Evolutionary conservation across 2,329 filamentous ascomycete genomes (phyloP).

Genomic region (Aspergillus felis): DNA sequence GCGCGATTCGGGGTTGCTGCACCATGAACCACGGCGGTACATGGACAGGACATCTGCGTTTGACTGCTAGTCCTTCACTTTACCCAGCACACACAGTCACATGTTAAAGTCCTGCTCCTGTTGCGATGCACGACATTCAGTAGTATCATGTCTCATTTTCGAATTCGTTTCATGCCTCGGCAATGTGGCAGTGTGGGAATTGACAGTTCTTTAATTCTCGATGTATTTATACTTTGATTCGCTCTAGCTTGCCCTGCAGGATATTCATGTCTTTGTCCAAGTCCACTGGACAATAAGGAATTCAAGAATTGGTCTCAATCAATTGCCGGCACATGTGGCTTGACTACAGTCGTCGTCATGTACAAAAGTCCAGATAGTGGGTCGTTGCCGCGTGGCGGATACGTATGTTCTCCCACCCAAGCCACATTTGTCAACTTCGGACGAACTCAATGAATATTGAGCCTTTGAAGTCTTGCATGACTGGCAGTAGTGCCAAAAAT

Average conservation of each 20-base stretch:
- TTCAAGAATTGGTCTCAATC: not conserved
- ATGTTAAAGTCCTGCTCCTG: not conserved
- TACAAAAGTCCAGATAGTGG: not conserved
- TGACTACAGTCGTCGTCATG: not conserved
- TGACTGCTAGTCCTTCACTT: not conserved
- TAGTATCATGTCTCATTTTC: no score
- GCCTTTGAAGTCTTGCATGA: not conserved
- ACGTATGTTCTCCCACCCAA: not conserved
- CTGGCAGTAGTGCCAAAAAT: not conserved
- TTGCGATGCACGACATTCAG: no score
- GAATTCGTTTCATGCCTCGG: no score
- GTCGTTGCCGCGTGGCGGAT: not conserved
- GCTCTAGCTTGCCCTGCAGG: no score
- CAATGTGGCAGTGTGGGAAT: no score
- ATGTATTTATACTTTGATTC: no score
- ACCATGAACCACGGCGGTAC: not conserved
- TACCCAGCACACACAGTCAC: slow-evolving; percentile 5
- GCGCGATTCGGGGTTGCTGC: not conserved
- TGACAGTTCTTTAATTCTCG: no score
- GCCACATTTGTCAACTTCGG: not conserved
- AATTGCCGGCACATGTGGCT: not conserved
- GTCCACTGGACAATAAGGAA: not conserved
- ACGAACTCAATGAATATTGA: no score
- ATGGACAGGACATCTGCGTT: not conserved
- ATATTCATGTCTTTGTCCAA: not conserved